Evolutionary conservation across 805 yeast species (phyloP), one percentile per base, ranked within the genome.

Genomic region (Candida ponderosae): DNA sequence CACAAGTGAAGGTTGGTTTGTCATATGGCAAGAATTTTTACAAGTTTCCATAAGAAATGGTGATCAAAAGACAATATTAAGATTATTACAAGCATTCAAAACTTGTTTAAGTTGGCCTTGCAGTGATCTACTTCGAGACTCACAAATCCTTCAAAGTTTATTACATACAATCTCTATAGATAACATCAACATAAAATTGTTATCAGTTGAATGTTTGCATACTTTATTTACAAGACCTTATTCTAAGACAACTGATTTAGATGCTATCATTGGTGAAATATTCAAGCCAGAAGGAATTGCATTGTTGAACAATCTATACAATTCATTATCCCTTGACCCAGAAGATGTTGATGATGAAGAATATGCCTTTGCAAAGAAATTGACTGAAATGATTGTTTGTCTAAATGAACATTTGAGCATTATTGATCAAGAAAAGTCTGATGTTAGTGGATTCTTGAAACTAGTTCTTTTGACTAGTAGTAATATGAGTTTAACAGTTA

Each of bases 381-480:
- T 90, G 14, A 96, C 89, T 5, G 98, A 93, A 54, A 83, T 90
- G 86, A 76, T 89, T 26, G 95, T 93, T 18, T 82, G 88, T 0
- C 63, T 87, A 36, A 82, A 93, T 44, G 94, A 85, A 48, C 82
- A 81, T 51, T 68, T 89, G 41, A 81, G 74, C 45, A 66, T 72
- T 5, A 64, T 60, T 10, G 54, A 60, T 36, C 40, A 47, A 33
- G 73, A 72, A 18, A 59, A 66, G 17, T 66, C 83, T 3, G 94
- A 85, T 52, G 64, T 84, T 6, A 68, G 68, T 23, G 76, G 72
- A 35, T 93, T 86, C 54, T 68, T 88, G 44, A 71, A 73, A 39
- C 69, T 93, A 18, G 87, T 93, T 6, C 64, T 93, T 32, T 72
- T 79, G 33, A 86, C 96, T 1, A 84, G 96, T 0, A 73, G 70